A percentile compares a stretch with the other conserved stretches of the same genome.
phyloP scores from a whole-genome alignment of 176 grass and related monocot species.

The Carex scoparia region DNA sequence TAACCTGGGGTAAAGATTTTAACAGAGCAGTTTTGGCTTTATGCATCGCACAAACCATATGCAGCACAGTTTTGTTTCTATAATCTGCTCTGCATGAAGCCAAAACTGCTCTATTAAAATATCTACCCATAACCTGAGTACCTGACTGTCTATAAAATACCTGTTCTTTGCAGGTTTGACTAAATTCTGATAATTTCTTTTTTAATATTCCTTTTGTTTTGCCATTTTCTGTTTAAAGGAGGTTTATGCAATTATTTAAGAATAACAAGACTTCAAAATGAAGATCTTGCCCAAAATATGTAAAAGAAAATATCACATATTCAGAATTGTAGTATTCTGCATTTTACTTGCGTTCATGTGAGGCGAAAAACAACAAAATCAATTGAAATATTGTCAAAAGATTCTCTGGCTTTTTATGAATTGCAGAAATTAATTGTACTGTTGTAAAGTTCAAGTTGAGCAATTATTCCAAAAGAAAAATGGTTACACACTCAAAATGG shows the following conservation, averaged over 20 bases:
- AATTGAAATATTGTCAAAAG: neutral
- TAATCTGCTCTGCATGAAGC: no score
- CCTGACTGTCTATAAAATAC: neutral
- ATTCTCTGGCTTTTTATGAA: neutral
- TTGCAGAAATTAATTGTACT: neutral
- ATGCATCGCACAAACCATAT: no score
- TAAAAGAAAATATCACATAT: no score
- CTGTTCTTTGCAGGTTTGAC: neutral
- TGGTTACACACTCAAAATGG: no score
- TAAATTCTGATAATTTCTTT: neutral
- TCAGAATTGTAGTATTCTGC: neutral
- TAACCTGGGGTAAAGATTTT: no score
- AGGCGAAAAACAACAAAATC: neutral
- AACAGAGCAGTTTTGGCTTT: no score
- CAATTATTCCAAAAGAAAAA: neutral
- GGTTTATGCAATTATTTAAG: no score
- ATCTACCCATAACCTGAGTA: no score
- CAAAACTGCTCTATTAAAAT: no score
- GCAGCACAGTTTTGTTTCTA: no score
- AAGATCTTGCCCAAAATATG: no score
- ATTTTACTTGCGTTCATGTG: neutral
- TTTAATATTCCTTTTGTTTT: neutral
- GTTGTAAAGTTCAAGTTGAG: neutral
- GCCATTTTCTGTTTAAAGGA: neutral
- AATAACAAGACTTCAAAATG: no score